Evolutionary conservation across 306 rosid species (phyloP), one percentile per base, ranked within the genome.

Genomic region (Vachellia pachyceras): DNA sequence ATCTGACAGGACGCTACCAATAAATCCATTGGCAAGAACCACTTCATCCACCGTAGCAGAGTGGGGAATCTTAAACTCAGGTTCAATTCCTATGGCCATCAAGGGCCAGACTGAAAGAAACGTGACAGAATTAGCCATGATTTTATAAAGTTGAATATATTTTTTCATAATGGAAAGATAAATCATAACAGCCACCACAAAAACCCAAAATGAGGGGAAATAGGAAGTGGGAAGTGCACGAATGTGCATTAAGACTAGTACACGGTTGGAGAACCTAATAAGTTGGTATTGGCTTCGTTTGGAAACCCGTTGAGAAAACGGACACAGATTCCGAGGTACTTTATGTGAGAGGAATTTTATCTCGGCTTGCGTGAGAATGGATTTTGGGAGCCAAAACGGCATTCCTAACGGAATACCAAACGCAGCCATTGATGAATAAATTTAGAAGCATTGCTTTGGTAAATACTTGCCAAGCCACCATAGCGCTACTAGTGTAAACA

Each of bases 1-100:
- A 85, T 96, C 99, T 0, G 98, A 93, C 79, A 96, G 94, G 58
- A 96, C 98, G 58, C 99, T 96, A 83, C 99, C 99, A 79, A 96
- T 40, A 67, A 96, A 85, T 50, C 99, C 99, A 54, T 96, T 96
- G 77, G 97, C 99, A 71, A 96, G 83, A 87, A 96, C 97, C 57
- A 93, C 91, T 87, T 96, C 99, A 9, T 96, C 99, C 85, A 90
- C 55, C 74, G 72, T 89, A 80, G 84, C 87, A 55, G 98, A 88
- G 77, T 88, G 97, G 45, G 99, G 99, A 86, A 96, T 90, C 7
- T 88, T 69, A 80, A 96, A 93, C 88, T 92, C 92, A 1, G 99
- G 98, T 82, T 96, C 99, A 69, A 96, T 87, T 79, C 99, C 99
- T 87, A 96, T 80, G 17, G 99, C 99, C 36, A 92, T 84, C 88